Evolutionary conservation across 306 rosid genomes (phyloP).

Genomic region (Cucurbita moschata): DNA sequence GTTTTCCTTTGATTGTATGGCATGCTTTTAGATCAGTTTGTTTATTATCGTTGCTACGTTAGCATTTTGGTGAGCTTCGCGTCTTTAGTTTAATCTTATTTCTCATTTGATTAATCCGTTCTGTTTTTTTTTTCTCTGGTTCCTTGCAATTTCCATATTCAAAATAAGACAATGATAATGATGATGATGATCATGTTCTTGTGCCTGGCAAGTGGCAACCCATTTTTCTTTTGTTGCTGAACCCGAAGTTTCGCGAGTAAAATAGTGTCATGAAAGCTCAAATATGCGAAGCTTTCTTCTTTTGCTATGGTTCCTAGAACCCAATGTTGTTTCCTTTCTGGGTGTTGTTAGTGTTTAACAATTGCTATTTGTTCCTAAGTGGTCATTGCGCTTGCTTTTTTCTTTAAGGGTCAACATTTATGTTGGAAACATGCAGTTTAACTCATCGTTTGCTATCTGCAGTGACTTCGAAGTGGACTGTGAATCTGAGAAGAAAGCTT

Average conservation of each 20-base stretch:
- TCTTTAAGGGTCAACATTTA: neutral
- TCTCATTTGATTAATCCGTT: neutral
- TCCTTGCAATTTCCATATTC: neutral
- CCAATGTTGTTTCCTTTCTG: neutral
- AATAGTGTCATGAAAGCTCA: neutral
- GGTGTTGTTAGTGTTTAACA: neutral
- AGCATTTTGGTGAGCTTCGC: neutral
- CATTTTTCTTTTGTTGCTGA: neutral
- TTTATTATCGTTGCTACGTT: neutral
- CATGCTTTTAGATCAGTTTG: neutral
- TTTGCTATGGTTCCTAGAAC: neutral
- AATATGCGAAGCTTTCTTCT: neutral
- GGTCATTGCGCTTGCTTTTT: neutral
- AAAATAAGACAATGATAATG: neutral
- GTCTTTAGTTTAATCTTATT: neutral
- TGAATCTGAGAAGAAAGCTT: slow-evolving; percentile 53
- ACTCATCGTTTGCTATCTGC: slow-evolving; percentile 12
- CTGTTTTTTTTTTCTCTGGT: neutral
- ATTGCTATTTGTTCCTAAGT: neutral
- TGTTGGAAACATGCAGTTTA: neutral
- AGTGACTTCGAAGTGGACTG: slow-evolving; percentile 77
- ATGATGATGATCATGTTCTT: neutral
- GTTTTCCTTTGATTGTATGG: neutral
- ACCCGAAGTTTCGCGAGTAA: neutral
- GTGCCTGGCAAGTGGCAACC: neutral